A percentile compares a stretch with the other conserved stretches of the same genome.
Conservation (phyloP, 192 early-diverging fungal species). For the Backusella psychrophila region DNA sequence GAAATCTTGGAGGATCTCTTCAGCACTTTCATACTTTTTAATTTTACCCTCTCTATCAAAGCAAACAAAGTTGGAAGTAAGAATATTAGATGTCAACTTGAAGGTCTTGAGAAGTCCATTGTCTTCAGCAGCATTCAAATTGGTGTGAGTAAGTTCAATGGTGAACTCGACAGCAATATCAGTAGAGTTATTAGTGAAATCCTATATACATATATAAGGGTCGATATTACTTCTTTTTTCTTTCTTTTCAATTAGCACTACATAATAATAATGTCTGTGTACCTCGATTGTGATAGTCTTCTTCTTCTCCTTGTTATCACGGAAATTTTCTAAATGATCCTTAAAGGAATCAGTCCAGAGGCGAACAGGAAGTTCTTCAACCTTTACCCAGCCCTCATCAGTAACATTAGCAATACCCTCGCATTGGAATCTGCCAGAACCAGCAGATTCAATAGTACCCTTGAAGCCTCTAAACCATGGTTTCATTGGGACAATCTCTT, state of each 20-base stretch:
- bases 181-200: constrained; percentile 73
- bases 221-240: background rate
- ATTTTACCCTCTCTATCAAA: constrained; percentile 88
- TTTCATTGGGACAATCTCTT: constrained; percentile 68
- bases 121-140: constrained; percentile 68
- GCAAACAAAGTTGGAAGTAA: constrained; percentile 92
- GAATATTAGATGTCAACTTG: constrained; percentile 68
- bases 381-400: constrained; percentile 73
- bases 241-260: no score
- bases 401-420: constrained; percentile 67
- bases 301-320: constrained; percentile 62
- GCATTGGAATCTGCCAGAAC: constrained; percentile 59
- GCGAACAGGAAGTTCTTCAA: constrained; percentile 88
- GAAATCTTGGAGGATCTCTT: constrained; percentile 87
- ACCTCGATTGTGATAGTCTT: constrained; percentile 57
- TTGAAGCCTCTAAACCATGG: constrained; percentile 97
- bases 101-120: constrained; percentile 85
- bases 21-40: constrained; percentile 70
- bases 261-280: background rate
- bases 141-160: constrained; percentile 59
- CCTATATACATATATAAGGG: constrained; percentile 24
- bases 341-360: constrained; percentile 92
- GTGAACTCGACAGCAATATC: constrained; percentile 64
- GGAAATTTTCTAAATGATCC: constrained; percentile 64
- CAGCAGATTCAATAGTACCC: constrained; percentile 65